phyloP scores from a whole-genome alignment of 805 yeast genomes.

The Alloascoidea hylecoeti region DNA sequence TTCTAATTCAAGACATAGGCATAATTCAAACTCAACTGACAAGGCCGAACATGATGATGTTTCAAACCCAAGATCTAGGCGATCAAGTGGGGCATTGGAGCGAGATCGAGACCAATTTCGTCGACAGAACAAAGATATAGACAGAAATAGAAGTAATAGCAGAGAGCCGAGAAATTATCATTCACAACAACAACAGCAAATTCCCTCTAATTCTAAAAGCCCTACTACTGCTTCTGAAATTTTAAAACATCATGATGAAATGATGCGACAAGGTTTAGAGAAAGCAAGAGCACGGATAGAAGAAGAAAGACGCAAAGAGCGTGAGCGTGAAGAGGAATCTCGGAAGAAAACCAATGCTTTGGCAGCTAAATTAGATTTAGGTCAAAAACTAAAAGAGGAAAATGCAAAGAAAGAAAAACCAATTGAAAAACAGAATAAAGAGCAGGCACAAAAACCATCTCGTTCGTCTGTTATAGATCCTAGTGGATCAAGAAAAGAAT shows the following conservation, averaged over 20 bases:
- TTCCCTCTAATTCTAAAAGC: background rate
- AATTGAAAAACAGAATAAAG: no score
- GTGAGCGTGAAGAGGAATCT: background rate
- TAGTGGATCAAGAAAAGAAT: no score
- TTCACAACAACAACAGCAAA: background rate
- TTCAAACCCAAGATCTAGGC: background rate
- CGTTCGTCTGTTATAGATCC: no score
- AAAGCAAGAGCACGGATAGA: background rate
- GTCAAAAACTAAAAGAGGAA: background rate
- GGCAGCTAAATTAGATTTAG: background rate
- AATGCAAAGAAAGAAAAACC: no score
- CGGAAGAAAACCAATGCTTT: background rate
- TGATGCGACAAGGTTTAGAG: conserved; percentile 1
- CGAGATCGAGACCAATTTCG: background rate
- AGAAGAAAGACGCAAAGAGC: background rate
- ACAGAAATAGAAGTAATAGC: no score
- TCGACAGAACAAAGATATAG: background rate
- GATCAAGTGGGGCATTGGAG: background rate
- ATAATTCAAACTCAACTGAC: background rate
- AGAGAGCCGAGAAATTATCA: background rate
- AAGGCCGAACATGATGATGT: no score
- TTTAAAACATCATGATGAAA: background rate
- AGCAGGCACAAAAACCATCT: no score
- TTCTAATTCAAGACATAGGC: background rate
- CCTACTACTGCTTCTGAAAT: background rate